Base-by-base conservation (phyloP, 2,329 filamentous ascomycete species). In the Microsporum canis region DNA sequence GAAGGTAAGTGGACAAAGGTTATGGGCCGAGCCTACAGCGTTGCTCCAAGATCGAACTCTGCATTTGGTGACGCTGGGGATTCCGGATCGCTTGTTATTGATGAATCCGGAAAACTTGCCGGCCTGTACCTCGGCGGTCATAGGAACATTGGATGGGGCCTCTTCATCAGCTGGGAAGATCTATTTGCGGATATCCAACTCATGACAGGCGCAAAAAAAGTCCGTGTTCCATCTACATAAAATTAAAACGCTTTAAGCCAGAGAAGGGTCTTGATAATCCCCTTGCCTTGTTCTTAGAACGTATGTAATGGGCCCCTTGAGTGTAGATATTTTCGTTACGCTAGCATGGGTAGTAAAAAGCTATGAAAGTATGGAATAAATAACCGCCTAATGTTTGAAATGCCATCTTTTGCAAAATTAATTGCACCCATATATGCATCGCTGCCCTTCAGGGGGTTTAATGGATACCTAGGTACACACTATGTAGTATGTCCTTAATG, bases 1-100 rank as follows among this genome's bases (percentile, higher is more conserved):
- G 29, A 38, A 0, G 34, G 34, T 12, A 14, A 61, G 43, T 33
- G 39, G 60, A 65, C 43, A 61, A 59, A 49, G 53, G 41, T 12
- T 36, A 60, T 45, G 5, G 55, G 55, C 17, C 8, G 2, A 34
- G 14, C 34, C 5, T 41, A 41, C 23, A n/a, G 36, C 10, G 27
- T 41, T 34, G 10, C 31, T 2, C 29, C 55, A 56, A 56, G 12
- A 4, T 2, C 10, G 10, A n/a, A 14, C 29, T 7, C 36, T 41
- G 33, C 34, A 14, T 58, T 58, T 29, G 56, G 56, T 2, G n/a
- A 58, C n/a, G 17, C n/a, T 6, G 56, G 56, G 8, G 34, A 58
- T 23, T 41, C 56, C 10, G 56, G 56, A 2, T 58, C 56, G 1
- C 12, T 58, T 5, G 34, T 58, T 3, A 3, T 43, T 3, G 27